Base-by-base conservation (phyloP, 2,329 filamentous ascomycete species). In the Paraphoma chrysanthemicola region DNA sequence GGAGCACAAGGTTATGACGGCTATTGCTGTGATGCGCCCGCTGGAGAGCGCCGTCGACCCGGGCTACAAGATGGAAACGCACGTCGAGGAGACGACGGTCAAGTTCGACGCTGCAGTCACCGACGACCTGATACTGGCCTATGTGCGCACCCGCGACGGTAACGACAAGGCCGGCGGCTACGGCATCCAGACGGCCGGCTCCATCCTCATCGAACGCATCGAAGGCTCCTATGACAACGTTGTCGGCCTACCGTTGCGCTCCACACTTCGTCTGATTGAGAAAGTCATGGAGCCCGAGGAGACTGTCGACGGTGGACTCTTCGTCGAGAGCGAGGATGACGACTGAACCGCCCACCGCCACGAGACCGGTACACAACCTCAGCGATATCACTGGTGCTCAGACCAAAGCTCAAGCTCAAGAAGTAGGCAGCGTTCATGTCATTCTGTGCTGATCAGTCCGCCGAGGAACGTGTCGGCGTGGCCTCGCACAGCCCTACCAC, bases 131-230 rank as follows among this genome's bases (percentile, higher is more conserved):
- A 88, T 98, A 56, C 81, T 92, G 66, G 86, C 85, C 51, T 93
- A 93, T 73, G 90, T 93, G 55, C 85, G 83, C 71, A 97, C 94
- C 18, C 84, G 94, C 53, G 95, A 99, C 81, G 95, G 95, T 1
- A 93, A 88, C 10, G 95, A 98, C 77, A 99, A 98, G 82, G 95
- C 95, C 0, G 95, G 95, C 2, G 95, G 95, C 0, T 99, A 99
- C 77, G 95, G 92, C 1, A 86, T 99, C 51, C 95, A 99, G 78
- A 95, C 94, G 0, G 82, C 94, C 10, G 95, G 91, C 1, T 90
- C 91, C 8, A 88, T 97, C 74, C 78, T 99, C 54, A 88, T 99
- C 11, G 93, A 97, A 75, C 90, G 85, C 76, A 90, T 99, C 63
- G 91, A 97, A 62, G 95, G 95, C 10, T 88, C 87, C 52, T 91